Evolutionary conservation across 306 rosid species (phyloP), one percentile per base, ranked within the genome.

Genomic region (Fragaria nilgerrensis): DNA sequence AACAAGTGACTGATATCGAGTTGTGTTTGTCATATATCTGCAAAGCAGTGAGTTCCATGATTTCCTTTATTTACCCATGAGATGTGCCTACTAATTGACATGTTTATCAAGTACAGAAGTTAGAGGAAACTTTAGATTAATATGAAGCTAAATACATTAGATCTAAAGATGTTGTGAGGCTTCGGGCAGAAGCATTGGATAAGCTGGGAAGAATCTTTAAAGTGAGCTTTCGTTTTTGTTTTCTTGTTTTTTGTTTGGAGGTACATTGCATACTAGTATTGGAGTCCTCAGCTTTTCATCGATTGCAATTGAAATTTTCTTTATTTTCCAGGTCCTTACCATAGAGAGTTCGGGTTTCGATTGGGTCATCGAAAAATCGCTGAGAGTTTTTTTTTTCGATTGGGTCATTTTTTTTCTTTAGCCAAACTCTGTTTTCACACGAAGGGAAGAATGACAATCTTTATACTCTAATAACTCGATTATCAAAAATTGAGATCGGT

Each of bases 21-120:
- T 74, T 87, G 74, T 89, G 91, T 68, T 79, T 88, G 32, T 91
- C 97, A 36, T 90, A 36, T 90, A 96, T 91, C 81, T 90, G 96
- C 88, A 82, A 84, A 22, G 89, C 85, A 22, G 98, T 94, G 87
- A 92, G 97, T 91, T 71, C 53, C 68, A 34, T 17, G 59, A 41
- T 78, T 72, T 80, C 52, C 82, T 78, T 58, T 78, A 49, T 70
- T 66, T 63, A 41, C 27, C 48, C 22, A 29, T 32, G 44, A 64
- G 13, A 34, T 32, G 19, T 62, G 29, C 68, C 59, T 70, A 15
- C 8, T 48, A 70, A 58, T 23, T 59, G 65, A 71, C 36, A 27
- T 37, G 44, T 5, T 32, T 44, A 43, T n/a, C n/a, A 11, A 29
- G 34, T 39, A 15, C 23, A 47, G 62, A 47, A 63, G 32, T 9